Evolutionary conservation across 2,329 filamentous ascomycete genomes (phyloP), one percentile per base, ranked within the genome.

Genomic region (Nigrospora sphaerica): DNA sequence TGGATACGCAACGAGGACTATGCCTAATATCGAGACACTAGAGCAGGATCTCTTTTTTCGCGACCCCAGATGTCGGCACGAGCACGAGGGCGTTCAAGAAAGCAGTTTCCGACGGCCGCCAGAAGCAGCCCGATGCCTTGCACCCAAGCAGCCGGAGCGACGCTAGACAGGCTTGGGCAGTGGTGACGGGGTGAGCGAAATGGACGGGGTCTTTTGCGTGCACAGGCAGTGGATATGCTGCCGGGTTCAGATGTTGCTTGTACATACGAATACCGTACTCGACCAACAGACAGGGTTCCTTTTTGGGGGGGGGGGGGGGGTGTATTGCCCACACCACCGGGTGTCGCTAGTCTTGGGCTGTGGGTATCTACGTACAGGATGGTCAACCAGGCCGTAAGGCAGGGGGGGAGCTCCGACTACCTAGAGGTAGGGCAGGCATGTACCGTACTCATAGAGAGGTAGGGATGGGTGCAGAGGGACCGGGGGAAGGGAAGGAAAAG

Each of bases 151-250:
- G 33, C 42, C 31, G 42, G 36, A 33, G 35, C 35, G 42, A 44
- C 35, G 32, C 42, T 44, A 44, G 35, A 44, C 42, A 37, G 23
- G 32, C 33, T 44, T 28, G 19, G 42, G 42, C 36, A 44, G 33
- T 44, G 35, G 42, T 44, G 42, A 44, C 42, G 42, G 42, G 35
- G 35, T 44, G 42, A 44, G 42, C 42, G 42, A 44, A 33, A 34
- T 44, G 42, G 33, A 42, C 34, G 40, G 40, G 34, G 32, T 33
- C 34, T 19, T 16, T 42, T 17, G 40, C 34, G 40, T 42, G 40
- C 40, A 42, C 40, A 42, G 40, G 40, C 40, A 42, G 40, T 42
- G 40, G 40, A 18, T 34, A 28, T 42, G 40, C 32, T 19, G 40
- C 12, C 34, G 32, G 34, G 40, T 34, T 34, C 32, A 19, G 38